phyloP scores from a whole-genome alignment of 2,329 filamentous ascomycete species.

The Tolypocladium cylindrosporum region DNA sequence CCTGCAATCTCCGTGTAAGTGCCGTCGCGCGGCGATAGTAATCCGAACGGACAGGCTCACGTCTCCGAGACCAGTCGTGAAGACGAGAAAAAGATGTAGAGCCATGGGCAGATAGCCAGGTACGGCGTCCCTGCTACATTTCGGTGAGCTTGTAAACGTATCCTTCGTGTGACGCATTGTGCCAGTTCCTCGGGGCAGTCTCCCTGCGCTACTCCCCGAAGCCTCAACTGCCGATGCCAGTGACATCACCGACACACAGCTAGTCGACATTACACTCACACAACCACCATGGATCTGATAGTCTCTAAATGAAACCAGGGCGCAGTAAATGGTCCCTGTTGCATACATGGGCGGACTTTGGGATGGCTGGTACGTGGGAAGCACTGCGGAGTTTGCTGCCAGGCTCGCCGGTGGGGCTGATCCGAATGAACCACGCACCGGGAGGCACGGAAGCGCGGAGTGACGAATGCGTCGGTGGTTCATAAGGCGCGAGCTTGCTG shows the following conservation, averaged over 20 bases:
- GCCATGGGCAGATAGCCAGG: background rate
- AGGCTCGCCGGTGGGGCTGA: background rate
- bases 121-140: background rate
- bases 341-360: background rate
- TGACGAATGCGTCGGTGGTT: background rate
- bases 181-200: background rate
- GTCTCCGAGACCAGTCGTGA: background rate
- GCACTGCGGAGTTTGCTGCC: background rate
- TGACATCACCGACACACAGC: no score
- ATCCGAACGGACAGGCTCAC: no score
- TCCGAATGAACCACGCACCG: background rate
- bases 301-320: no score
- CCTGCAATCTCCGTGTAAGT: no score
- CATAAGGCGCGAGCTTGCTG: background rate
- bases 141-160: background rate
- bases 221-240: background rate
- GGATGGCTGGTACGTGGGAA: background rate
- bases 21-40: no score
- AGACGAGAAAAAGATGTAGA: background rate
- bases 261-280: background rate
- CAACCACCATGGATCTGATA: background rate
- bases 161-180: background rate
- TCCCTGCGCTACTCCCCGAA: background rate
- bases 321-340: no score
- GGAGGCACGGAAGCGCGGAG: background rate